Percentiles rank a stretch among this genome's conserved stretches.
Evolutionary conservation across 2,329 filamentous ascomycete species (phyloP).

Genomic region (Epichloe festucae): DNA sequence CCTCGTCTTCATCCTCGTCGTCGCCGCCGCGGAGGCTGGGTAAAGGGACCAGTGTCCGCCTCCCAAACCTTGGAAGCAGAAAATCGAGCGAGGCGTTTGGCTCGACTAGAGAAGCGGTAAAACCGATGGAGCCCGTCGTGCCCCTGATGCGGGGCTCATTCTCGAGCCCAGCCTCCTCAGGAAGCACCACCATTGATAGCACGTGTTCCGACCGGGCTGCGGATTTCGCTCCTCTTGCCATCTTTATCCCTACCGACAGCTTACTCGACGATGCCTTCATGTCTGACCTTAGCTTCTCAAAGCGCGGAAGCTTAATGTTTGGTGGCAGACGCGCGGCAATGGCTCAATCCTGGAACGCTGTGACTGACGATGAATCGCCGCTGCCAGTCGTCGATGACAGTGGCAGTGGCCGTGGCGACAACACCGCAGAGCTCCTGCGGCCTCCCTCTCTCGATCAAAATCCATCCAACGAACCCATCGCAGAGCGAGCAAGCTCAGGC

Average conservation of each 20-base stretch:
- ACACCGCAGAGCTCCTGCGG: background rate
- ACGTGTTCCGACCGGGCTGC: constrained; percentile 16
- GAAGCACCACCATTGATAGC: constrained; percentile 8
- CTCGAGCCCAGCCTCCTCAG: constrained; percentile 9
- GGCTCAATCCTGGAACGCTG: background rate
- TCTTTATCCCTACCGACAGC: constrained; percentile 41
- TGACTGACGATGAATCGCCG: background rate
- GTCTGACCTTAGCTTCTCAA: constrained; percentile 44
- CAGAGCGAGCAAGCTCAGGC: background rate
- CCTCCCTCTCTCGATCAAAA: constrained; percentile 7
- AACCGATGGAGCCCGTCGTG: constrained; percentile 8
- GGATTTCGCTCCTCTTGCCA: constrained; percentile 38
- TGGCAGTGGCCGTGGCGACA: background rate
- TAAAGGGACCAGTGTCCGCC: constrained; percentile 17
- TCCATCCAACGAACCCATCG: background rate
- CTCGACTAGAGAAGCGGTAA: constrained; percentile 1
- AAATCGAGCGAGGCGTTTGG: constrained; percentile 15
- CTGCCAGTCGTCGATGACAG: background rate
- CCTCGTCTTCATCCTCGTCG: background rate
- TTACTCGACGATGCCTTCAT: constrained; percentile 47
- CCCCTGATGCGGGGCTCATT: constrained; percentile 15
- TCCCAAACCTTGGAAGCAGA: constrained; percentile 11
- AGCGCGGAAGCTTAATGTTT: constrained; percentile 51
- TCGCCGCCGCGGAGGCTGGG: constrained; percentile 10
- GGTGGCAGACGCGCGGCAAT: constrained; percentile 27